These are phyloP conservation scores for Tylopilus vinaceipallidus DNA, from an alignment of 768 basidiomycete species.

Conservation along the genomic window DNA sequence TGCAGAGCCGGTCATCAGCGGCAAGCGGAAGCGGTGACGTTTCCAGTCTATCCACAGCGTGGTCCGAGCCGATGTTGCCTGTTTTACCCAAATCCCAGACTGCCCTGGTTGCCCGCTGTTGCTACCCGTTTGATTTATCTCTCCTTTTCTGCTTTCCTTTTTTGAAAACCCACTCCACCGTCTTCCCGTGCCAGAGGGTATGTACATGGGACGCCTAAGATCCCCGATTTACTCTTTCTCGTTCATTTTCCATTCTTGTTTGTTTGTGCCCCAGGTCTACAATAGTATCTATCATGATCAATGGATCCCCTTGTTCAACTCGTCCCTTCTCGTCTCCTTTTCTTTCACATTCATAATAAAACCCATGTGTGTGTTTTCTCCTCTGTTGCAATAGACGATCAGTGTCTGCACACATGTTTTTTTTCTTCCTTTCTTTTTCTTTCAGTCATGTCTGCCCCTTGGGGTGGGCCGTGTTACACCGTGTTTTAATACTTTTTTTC, in stretches of 20 bases:
- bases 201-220: constrained; percentile 1
- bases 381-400: background rate
- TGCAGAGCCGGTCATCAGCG: constrained; percentile 17
- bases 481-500: background rate
- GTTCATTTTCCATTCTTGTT: background rate
- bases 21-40: constrained; percentile 24
- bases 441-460: background rate
- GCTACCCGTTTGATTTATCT: background rate
- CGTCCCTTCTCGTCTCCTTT: background rate
- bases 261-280: constrained; percentile 1
- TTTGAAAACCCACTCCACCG: background rate
- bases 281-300: constrained; percentile 11
- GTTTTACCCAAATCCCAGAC: background rate
- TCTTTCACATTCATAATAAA: background rate
- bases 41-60: no score
- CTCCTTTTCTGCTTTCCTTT: background rate
- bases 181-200: constrained; percentile 11
- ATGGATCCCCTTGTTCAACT: background rate
- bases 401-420: background rate
- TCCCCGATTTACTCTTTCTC: background rate
- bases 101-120: background rate
- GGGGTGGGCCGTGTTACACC: background rate
- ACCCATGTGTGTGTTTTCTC: constrained; percentile 1
- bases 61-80: background rate
- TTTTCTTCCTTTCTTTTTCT: background rate